A percentile compares a stretch with the other conserved stretches of the same genome.
These are phyloP conservation scores for Exophiala oligosperma DNA, from an alignment of 2,329 filamentous ascomycete species.

Conservation along the genomic window DNA sequence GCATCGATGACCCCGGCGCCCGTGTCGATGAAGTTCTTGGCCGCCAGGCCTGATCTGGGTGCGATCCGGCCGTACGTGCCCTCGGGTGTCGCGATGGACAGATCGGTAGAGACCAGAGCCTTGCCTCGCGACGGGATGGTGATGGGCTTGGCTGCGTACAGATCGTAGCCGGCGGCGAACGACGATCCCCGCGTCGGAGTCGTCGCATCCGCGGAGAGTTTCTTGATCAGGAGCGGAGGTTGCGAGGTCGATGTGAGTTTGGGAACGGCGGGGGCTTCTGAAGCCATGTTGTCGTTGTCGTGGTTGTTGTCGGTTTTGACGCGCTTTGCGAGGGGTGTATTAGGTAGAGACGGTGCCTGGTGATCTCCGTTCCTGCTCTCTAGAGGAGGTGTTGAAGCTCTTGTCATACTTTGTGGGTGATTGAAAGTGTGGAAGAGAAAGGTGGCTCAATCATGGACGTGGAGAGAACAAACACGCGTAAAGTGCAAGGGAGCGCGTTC, in stretches of 20 bases:
- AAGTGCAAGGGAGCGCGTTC: neutral
- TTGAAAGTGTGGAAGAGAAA: neutral
- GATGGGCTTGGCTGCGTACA: constrained; percentile 75
- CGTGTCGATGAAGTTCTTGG: constrained; percentile 94
- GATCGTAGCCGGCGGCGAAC: constrained; percentile 89
- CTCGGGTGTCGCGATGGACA: constrained; percentile 84
- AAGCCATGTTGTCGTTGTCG: constrained; percentile 31
- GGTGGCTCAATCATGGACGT: neutral
- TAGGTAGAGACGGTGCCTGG: constrained; percentile 60
- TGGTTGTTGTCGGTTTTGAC: constrained; percentile 60
- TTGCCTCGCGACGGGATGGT: constrained; percentile 80
- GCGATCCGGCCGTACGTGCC: constrained; percentile 90
- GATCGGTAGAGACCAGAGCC: constrained; percentile 83
- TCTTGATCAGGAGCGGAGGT: constrained; percentile 80
- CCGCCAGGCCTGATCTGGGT: constrained; percentile 84
- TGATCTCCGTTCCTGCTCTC: constrained; percentile 35
- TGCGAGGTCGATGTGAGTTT: constrained; percentile 34
- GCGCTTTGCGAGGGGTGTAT: constrained; percentile 77
- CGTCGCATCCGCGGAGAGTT: constrained; percentile 75
- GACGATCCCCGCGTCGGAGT: constrained; percentile 85
- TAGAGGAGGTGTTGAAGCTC: constrained; percentile 42
- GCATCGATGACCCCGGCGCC: constrained; percentile 97
- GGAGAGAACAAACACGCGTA: neutral
- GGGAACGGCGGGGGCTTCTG: constrained; percentile 30
- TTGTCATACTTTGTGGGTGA: constrained; percentile 40